Evolutionary conservation across 179 eudicot species (phyloP), one percentile per base, ranked within the genome.

Genomic region (Gypsophila paniculata): DNA sequence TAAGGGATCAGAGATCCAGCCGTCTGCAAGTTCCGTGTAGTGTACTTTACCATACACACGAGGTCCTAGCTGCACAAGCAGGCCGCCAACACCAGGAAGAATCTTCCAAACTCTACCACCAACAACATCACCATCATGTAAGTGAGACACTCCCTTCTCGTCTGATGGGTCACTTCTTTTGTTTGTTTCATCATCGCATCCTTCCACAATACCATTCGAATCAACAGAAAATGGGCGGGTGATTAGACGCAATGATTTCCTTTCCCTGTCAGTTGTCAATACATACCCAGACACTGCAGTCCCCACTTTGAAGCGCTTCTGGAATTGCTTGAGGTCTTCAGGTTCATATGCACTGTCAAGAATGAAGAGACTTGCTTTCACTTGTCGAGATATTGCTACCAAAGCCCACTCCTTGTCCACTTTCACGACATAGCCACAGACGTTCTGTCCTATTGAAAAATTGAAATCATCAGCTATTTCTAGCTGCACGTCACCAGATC

Each of bases 371-470:
- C 79, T 90, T 23, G 93, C 99, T 48, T 80, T 90, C 74, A 88
- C 89, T 72, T 80, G 80, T 61, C 91, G 89, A 63, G 97, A 87
- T 64, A 94, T 62, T n/a, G 89, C 78, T 73, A 90, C 63, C 96
- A 94, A 87, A 68, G 83, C 91, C 97, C 99, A 94, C 42, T 94
- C 96, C 51, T 76, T 83, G 72, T 94, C 99, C 69, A 92, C 96
- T 75, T 88, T 94, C 75, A 83, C 87, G 5, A 92, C 91, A 77
- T 85, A 94, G 51, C 97, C 99, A 81, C 75, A 75, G 69, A 92
- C 86, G 48, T 25, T 75, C 82, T 92, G 92, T 57, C 96, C 97
- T 61, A 75, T 53, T 48, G 83, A 82, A 80, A 82, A 92, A 80
- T 75, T 83, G 75, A 85, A 87, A 15, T 81, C 85, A 57, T 86